Conservation (phyloP, 2,329 filamentous ascomycete genomes). For the Penicillium sp. region DNA sequence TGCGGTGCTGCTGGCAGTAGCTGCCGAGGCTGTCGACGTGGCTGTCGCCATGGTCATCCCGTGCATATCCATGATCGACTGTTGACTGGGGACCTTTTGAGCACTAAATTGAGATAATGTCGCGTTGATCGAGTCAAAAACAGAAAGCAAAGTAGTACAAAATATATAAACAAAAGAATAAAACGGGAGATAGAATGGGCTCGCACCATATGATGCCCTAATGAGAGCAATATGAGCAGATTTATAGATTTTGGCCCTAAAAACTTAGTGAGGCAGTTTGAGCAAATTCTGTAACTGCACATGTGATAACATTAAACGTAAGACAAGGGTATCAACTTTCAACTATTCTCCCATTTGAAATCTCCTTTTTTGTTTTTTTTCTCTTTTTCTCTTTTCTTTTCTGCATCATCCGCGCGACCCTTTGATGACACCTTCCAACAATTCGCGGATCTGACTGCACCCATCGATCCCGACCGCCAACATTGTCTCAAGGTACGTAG, state of each 20-base stretch:
- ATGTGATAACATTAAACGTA: constrained; percentile 1
- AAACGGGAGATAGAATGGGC: neutral
- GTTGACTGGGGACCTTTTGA: neutral
- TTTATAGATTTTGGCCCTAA: neutral
- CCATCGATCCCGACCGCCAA: constrained; percentile 88
- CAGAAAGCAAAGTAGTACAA: neutral
- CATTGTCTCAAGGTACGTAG: constrained; percentile 81
- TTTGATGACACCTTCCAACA: constrained; percentile 77
- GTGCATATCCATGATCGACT: neutral
- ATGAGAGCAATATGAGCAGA: constrained; percentile 1
- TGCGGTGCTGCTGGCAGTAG: neutral
- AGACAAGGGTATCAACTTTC: constrained; percentile 10
- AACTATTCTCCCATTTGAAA: constrained; percentile 1
- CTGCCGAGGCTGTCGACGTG: neutral
- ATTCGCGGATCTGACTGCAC: constrained; percentile 78
- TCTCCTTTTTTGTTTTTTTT: neutral
- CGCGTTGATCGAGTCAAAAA: neutral
- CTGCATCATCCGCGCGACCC: constrained; percentile 38
- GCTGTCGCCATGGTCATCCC: constrained; percentile 5
- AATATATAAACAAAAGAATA: neutral
- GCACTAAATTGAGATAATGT: too few species aligned
- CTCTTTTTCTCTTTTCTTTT: neutral
- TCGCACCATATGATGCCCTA: neutral
- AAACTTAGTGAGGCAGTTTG: constrained; percentile 5
- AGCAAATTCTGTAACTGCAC: constrained; percentile 5